A percentile compares a stretch with the other conserved stretches of the same genome.
Conservation (phyloP, 2,329 filamentous ascomycete genomes). For the Teratosphaeria nubilosa region DNA sequence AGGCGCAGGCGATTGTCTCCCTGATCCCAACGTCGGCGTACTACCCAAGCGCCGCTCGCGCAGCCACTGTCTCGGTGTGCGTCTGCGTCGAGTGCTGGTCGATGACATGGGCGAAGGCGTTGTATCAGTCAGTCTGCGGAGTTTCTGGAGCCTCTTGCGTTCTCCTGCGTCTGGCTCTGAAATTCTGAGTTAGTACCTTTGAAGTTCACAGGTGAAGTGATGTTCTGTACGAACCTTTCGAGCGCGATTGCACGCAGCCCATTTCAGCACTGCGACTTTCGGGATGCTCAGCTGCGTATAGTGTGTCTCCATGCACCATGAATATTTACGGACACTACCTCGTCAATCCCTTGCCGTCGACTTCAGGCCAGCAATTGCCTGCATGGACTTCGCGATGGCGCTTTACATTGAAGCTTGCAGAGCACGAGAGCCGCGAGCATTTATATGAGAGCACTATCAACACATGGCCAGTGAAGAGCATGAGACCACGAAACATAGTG, state of each 20-base stretch:
- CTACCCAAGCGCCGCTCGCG: neutral
- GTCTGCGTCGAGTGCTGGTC: neutral
- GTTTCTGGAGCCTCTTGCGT: neutral
- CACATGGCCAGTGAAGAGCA: neutral
- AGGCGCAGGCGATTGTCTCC: neutral
- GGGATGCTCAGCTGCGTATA: neutral
- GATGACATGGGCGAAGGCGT: neutral
- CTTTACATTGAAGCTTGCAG: neutral
- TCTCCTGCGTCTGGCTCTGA: neutral
- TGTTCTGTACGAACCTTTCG: neutral
- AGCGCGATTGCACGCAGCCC: neutral
- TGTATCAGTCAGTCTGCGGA: neutral
- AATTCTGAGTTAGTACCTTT: neutral
- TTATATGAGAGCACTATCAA: neutral
- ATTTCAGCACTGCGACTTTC: neutral
- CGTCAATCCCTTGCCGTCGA: neutral
- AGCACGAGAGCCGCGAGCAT: neutral
- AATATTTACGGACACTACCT: neutral
- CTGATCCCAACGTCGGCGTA: neutral
- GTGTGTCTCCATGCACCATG: neutral
- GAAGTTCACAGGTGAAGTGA: neutral
- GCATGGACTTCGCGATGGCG: neutral
- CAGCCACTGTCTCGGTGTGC: neutral
- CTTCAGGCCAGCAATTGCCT: neutral
- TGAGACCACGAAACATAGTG: neutral